These are phyloP conservation scores for Pisolithus sp. DNA, from an alignment of 768 basidiomycete species.

Conservation along the genomic window DNA sequence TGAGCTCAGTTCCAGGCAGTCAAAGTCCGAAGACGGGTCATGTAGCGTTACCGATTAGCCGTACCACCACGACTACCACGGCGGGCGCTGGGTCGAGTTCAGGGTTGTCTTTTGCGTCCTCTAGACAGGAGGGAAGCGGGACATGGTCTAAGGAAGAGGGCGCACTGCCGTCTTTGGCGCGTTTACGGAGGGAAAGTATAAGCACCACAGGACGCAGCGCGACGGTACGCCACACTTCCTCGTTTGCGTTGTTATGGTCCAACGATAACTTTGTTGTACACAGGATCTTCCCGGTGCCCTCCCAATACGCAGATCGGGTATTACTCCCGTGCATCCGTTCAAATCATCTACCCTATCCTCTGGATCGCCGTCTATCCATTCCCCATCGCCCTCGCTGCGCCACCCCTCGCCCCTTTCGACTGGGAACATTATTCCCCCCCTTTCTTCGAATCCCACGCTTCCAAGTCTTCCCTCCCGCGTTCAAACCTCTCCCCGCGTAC, in stretches of 20 bases:
- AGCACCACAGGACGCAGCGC: constrained; percentile 32
- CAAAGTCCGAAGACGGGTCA: constrained; percentile 27
- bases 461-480: constrained; percentile 31
- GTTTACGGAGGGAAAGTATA: constrained; percentile 49
- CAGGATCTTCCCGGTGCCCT: constrained; percentile 35
- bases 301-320: constrained; percentile 39
- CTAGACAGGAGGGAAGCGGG: constrained; percentile 31
- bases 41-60: constrained; percentile 30
- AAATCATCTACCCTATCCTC: constrained; percentile 46
- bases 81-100: constrained; percentile 29
- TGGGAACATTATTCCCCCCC: constrained; percentile 10
- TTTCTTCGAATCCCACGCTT: constrained; percentile 3
- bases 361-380: constrained; percentile 43
- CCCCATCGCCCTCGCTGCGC: constrained; percentile 41
- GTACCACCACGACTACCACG: constrained; percentile 27
- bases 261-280: neutral
- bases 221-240: constrained; percentile 10
- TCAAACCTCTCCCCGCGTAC: constrained; percentile 35
- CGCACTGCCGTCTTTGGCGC: constrained; percentile 29
- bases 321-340: constrained; percentile 41
- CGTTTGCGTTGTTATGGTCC: constrained; percentile 3
- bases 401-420: constrained; percentile 40
- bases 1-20: constrained; percentile 31
- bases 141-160: constrained; percentile 34
- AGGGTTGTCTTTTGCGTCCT: constrained; percentile 36